Evolutionary conservation across 306 rosid species (phyloP).

Genomic region (Vigna hirtella): DNA sequence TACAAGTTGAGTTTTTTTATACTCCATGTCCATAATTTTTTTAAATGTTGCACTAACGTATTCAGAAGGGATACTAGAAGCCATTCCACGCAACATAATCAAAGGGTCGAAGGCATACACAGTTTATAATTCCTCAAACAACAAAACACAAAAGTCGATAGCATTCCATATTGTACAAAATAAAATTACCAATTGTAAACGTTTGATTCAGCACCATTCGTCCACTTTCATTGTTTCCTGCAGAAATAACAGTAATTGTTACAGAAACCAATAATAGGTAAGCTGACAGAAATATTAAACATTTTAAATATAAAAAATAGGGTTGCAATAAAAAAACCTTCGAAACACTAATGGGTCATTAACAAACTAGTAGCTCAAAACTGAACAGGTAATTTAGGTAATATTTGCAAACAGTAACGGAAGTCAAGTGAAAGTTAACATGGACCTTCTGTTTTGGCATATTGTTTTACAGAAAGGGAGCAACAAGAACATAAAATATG

Average conservation of each 20-base stretch:
- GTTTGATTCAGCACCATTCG: slow-evolving; percentile 90
- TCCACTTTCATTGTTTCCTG: slow-evolving; percentile 91
- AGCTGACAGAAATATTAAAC: slow-evolving; percentile 15
- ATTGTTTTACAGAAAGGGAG: not conserved
- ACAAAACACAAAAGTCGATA: slow-evolving; percentile 20
- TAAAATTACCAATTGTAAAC: slow-evolving; percentile 85
- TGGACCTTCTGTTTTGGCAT: slow-evolving; percentile 32
- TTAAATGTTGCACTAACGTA: not conserved
- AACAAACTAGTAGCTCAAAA: slow-evolving; percentile 16
- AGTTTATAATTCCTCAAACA: slow-evolving; percentile 31
- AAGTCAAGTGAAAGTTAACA: slow-evolving; percentile 25
- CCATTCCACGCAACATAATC: not conserved
- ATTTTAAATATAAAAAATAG: not conserved
- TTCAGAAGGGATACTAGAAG: not conserved
- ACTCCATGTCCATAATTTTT: not conserved
- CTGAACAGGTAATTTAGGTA: slow-evolving; percentile 25
- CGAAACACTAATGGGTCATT: not conserved
- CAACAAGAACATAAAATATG: slow-evolving; percentile 3
- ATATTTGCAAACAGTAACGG: slow-evolving; percentile 24
- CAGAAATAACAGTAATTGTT: slow-evolving; percentile 38
- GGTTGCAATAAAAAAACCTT: slow-evolving; percentile 23
- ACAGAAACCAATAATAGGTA: slow-evolving; percentile 31
- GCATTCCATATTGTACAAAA: slow-evolving; percentile 14
- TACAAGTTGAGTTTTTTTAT: not conserved
- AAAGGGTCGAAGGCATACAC: not conserved